Percentiles rank a stretch among this genome's conserved stretches.
phyloP scores from a whole-genome alignment of 805 yeast species.

The Ogataea naganishii region DNA sequence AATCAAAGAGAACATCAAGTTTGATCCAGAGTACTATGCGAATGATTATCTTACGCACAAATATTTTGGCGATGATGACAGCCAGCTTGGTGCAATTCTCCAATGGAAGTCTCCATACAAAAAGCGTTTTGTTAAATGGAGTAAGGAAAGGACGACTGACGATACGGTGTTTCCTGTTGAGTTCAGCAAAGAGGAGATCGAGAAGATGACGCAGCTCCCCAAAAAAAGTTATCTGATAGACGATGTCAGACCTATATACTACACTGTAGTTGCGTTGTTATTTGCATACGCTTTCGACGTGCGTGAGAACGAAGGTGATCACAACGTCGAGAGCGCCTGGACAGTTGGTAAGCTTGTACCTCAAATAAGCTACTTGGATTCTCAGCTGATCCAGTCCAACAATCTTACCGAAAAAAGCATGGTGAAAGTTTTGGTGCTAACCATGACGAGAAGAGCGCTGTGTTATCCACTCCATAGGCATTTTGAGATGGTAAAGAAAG shows the following conservation, averaged over 20 bases:
- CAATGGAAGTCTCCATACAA: constrained; percentile 45
- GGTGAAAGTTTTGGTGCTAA: constrained; percentile 46
- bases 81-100: constrained; percentile 34
- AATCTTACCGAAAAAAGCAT: constrained; percentile 24
- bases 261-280: constrained; percentile 55
- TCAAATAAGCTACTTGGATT: constrained; percentile 65
- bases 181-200: constrained; percentile 54
- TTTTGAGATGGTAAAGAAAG: constrained; percentile 46
- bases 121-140: constrained; percentile 37
- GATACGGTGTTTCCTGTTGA: constrained; percentile 32
- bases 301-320: constrained; percentile 62
- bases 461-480: constrained; percentile 75
- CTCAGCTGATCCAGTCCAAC: constrained; percentile 33
- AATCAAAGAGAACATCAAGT: constrained; percentile 60
- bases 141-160: constrained; percentile 22
- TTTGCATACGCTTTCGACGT: constrained; percentile 71
- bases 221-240: constrained; percentile 48
- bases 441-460: constrained; percentile 65
- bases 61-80: constrained; percentile 47
- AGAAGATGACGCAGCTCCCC: constrained; percentile 63
- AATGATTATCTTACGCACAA: constrained; percentile 67
- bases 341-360: constrained; percentile 82
- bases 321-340: constrained; percentile 89
- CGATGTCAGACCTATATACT: constrained; percentile 47
- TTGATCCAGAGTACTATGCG: constrained; percentile 84